These are phyloP conservation scores for Coriolopsis trogii DNA, from an alignment of 1,284 basidiomycete genomes.

Conservation along the genomic window DNA sequence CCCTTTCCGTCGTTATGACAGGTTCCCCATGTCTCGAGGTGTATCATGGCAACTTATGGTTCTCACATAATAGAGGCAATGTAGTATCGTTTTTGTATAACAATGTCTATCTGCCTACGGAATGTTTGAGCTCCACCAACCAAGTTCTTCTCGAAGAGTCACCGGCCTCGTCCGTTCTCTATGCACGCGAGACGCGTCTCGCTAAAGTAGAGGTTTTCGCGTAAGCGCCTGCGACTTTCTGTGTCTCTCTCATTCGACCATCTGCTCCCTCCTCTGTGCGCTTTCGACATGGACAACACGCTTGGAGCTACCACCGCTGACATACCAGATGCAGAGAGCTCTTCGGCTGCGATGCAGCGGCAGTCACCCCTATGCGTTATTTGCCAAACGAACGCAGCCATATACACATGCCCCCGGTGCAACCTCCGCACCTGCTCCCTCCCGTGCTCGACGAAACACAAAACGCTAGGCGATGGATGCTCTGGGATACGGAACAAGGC, in stretches of 20 bases:
- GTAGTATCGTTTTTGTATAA: too few relatives aligned
- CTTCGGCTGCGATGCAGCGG: conserved; percentile 9
- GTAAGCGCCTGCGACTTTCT: neutral
- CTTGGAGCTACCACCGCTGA: neutral
- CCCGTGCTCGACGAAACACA: conserved; percentile 74
- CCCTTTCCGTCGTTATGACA: too few relatives aligned
- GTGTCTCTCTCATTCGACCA: neutral
- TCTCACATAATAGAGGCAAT: too few relatives aligned
- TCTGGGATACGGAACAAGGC: conserved; percentile 75
- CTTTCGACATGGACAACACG: conserved; percentile 6
- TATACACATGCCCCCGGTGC: conserved; percentile 87
- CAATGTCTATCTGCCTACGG: too few relatives aligned
- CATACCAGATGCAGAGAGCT: conserved; percentile 16
- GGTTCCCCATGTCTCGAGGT: too few relatives aligned
- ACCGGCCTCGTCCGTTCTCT: too few relatives aligned
- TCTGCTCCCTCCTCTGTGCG: too few relatives aligned
- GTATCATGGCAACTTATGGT: too few relatives aligned
- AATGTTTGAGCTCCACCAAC: too few relatives aligned
- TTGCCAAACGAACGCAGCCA: conserved; percentile 50
- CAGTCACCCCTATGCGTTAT: conserved; percentile 45
- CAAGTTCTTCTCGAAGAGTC: too few relatives aligned
- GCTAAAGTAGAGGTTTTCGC: conserved; percentile 9
- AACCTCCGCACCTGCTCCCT: conserved; percentile 71
- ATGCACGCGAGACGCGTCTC: conserved; percentile 7
- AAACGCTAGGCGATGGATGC: conserved; percentile 58